These are phyloP conservation scores for Botrytis aclada DNA, from an alignment of 2,329 filamentous ascomycete genomes.

Conservation along the genomic window DNA sequence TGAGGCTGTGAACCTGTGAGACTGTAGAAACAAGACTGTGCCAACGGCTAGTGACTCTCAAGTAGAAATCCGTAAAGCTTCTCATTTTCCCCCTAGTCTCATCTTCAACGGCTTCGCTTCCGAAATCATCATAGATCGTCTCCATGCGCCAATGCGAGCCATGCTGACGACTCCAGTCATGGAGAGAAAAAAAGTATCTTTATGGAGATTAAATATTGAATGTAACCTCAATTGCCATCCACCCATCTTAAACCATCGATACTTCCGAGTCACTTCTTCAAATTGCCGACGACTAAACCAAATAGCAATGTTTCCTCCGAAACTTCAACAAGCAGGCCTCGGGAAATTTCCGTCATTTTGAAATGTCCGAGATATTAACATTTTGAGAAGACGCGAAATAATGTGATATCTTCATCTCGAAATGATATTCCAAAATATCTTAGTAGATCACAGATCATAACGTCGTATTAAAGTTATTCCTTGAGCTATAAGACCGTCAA, in stretches of 20 bases:
- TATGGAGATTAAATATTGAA: background rate
- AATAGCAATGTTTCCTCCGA: background rate
- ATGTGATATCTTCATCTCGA: background rate
- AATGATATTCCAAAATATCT: background rate
- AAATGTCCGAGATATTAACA: background rate
- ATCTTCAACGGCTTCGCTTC: conserved; percentile 16
- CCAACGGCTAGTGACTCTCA: conserved; percentile 8
- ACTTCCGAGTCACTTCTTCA: background rate
- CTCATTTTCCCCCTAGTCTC: background rate
- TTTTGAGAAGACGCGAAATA: background rate
- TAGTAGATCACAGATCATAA: background rate
- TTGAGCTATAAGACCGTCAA: background rate
- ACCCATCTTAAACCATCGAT: background rate
- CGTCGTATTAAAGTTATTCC: conserved; percentile 2
- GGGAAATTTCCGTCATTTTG: background rate
- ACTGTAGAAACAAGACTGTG: background rate
- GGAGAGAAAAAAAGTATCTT: background rate
- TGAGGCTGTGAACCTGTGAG: background rate
- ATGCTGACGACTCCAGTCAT: background rate
- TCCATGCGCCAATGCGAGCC: background rate
- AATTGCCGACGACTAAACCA: conserved; percentile 4
- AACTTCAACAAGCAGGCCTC: background rate
- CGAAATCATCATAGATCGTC: conserved; percentile 4
- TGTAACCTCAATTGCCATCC: background rate
- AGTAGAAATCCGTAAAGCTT: conserved; percentile 9